Evolutionary conservation across 1,284 basidiomycete genomes (phyloP).

Genomic region (Moniliella sp.): DNA sequence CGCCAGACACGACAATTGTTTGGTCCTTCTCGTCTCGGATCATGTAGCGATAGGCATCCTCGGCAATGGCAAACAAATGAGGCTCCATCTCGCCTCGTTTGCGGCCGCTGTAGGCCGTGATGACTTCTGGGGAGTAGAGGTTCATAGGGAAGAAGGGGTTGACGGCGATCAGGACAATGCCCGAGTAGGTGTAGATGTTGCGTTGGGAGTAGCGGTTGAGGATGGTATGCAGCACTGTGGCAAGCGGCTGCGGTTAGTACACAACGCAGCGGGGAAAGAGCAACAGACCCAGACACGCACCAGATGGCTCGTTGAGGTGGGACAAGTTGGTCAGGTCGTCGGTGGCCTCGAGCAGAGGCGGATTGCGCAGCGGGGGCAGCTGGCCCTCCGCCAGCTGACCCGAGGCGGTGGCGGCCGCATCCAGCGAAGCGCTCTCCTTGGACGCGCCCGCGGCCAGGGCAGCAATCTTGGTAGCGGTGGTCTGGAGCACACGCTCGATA

Average conservation of each 20-base stretch:
- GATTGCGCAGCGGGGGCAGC: conserved; percentile 82
- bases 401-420: background rate
- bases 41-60: conserved; percentile 97
- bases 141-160: conserved; percentile 72
- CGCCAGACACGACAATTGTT: conserved; percentile 95
- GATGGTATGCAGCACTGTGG: conserved; percentile 79
- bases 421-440: no score
- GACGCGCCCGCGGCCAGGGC: conserved; percentile 10
- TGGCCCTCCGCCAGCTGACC: conserved; percentile 8
- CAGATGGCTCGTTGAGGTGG: conserved; percentile 90
- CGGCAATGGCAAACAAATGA: conserved; percentile 93
- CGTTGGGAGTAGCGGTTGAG: conserved; percentile 87
- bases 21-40: conserved; percentile 79
- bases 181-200: conserved; percentile 94
- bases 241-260: background rate
- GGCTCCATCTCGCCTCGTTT: conserved; percentile 86
- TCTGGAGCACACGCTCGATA: conserved; percentile 14
- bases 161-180: conserved; percentile 87
- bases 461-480: conserved; percentile 14
- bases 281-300: conserved; percentile 38
- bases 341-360: conserved; percentile 86
- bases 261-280: background rate
- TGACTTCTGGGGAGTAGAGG: conserved; percentile 69
- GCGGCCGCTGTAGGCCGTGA: conserved; percentile 82
- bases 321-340: conserved; percentile 94